Base-by-base conservation (phyloP, 176 grass and related monocot species). In the Oryza longistaminata region DNA sequence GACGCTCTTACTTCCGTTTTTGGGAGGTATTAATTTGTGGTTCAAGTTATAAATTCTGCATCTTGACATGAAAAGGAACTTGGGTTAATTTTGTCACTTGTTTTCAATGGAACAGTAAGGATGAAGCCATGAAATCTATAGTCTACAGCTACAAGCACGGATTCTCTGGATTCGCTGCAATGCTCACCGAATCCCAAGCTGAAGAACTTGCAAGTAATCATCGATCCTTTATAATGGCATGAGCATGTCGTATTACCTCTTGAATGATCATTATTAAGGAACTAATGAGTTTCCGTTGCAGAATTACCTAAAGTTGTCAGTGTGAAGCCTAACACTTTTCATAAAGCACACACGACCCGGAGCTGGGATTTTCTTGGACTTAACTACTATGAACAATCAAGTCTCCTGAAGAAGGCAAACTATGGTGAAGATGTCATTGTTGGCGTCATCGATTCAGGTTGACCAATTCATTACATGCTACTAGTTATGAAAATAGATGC, bases 371-470 rank as follows among this genome's bases (percentile, higher is more conserved):
- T 76, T n/a, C 85, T 90, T 21, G 69, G 77, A 0, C 2, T 90
- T 31, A 13, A 61, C 7, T 37, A 72, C 35, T 11, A 76, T 22
- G 34, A 83, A 43, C 39, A 37, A 4, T 16, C 11, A 4, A 67
- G 66, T 31, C 39, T 93, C 11, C 69, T 86, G 6, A 44, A 76
- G 1, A 71, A 80, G 25, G 85, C 76, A 0, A 90, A 86, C 0
- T 90, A 83, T 6, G 91, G 91, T 71, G 85, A 91, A 73, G 85
- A 79, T 84, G 82, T 85, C 9, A 81, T 91, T 69, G 52, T 91
- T 6, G 89, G 85, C 1, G 75, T 91, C 2, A 5, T 88, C 12
- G 87, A 92, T 43, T 2, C 87, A 82, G 87, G 91, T 75, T 52
- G 5, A 5, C 0, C 50, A 55, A 3, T 19, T 3, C 55, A 64